Evolutionary conservation across 2,329 filamentous ascomycete species (phyloP), one percentile per base, ranked within the genome.

Genomic region (Aschersonia sp.): DNA sequence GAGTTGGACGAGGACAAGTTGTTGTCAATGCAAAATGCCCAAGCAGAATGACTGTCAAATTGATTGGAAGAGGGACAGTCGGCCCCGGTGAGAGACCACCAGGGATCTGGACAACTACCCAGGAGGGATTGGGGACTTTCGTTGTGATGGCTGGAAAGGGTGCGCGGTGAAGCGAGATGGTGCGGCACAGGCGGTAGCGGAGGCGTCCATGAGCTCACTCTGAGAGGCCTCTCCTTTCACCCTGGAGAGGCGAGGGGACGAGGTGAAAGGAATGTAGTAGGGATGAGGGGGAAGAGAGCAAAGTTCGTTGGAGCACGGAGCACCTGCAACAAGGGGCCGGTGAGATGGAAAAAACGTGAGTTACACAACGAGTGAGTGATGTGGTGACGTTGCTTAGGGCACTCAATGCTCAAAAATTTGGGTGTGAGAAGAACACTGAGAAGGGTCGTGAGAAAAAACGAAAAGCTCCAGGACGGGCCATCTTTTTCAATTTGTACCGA

Each of bases 191-290:
- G 49, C 20, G 32, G 50, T 30, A 5, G 31, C 30, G 35, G 47
- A 3, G 48, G 48, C 30, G 47, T 47, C 54, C 55, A 57, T 56
- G 46, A 48, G 50, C 49, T 48, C 55, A 57, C 48, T 51, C 45
- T 53, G 48, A 45, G 47, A 44, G 30, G 51, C 55, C 55, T 56
- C 52, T 55, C 54, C 50, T 47, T 28, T n/a, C 3, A 38, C 35
- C 38, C 44, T 32, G 48, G 49, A 51, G 49, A 50, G 49, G 52
- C 49, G 38, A 41, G 46, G 12, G 35, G 7, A 40, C 20, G 20
- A 20, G 35, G 35, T 38, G 7, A 12, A 38, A 4, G 7, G 12
- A 38, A 38, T 38, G 12, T 12, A 12, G 12, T 9, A 12, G 4
- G 35, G 4, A 38, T 12, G 35, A 38, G 35, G 35, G 35, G 7